Evolutionary conservation across 2,329 filamentous ascomycete genomes (phyloP).

Genomic region (Dothistroma pini): DNA sequence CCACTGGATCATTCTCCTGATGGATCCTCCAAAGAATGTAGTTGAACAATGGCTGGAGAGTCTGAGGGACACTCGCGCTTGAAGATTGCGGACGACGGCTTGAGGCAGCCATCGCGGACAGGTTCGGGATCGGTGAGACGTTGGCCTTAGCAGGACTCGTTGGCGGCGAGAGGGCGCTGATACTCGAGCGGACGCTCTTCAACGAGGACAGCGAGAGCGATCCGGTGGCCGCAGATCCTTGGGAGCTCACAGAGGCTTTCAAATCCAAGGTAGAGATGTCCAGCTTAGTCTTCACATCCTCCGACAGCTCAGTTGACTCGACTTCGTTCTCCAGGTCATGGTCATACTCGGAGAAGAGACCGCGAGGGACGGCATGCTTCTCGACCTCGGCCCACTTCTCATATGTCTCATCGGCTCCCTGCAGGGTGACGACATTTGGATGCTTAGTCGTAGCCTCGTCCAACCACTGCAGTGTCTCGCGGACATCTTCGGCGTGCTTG

Average conservation of each 20-base stretch:
- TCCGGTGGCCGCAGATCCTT: slow-evolving; percentile 38
- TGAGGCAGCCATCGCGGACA: slow-evolving; percentile 13
- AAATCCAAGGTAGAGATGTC: slow-evolving; percentile 33
- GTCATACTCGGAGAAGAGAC: slow-evolving; percentile 48
- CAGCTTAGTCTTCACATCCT: slow-evolving; percentile 36
- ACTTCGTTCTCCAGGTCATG: slow-evolving; percentile 38
- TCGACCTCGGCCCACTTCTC: slow-evolving; percentile 50
- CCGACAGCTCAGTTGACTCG: slow-evolving; percentile 33
- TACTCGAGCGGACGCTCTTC: slow-evolving; percentile 36
- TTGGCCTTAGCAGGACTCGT: slow-evolving; percentile 31
- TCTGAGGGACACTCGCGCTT: slow-evolving; percentile 37
- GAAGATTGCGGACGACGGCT: slow-evolving; percentile 16
- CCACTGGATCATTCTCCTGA: slow-evolving; percentile 46
- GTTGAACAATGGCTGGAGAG: slow-evolving; percentile 48
- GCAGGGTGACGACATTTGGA: slow-evolving; percentile 44
- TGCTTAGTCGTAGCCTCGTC: slow-evolving; percentile 48
- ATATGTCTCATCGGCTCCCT: slow-evolving; percentile 48
- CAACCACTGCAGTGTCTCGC: slow-evolving; percentile 50
- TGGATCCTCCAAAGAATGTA: slow-evolving; percentile 52
- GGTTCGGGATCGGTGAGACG: slow-evolving; percentile 20
- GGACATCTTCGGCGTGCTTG: slow-evolving; percentile 44
- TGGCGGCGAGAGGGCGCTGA: slow-evolving; percentile 33
- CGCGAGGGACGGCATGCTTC: slow-evolving; percentile 46
- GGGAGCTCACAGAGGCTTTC: slow-evolving; percentile 43
- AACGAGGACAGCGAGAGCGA: slow-evolving; percentile 41